Percentiles rank a stretch among this genome's conserved stretches.
Conservation (phyloP, 139 green algal genomes). For the Chlamydomonas asymmetrica region DNA sequence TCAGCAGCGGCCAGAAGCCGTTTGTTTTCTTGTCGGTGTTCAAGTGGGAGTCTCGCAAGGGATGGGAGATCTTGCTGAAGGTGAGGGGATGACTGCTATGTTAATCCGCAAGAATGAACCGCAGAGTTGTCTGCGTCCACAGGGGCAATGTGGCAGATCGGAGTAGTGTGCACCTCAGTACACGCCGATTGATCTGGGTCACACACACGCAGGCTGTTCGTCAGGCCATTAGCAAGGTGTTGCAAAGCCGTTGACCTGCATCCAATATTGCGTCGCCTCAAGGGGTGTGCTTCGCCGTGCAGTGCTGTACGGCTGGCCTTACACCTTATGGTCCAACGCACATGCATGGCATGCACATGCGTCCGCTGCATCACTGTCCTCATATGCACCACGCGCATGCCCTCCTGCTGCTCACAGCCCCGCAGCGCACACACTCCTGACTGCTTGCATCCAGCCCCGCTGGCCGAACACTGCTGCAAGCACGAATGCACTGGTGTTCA, state of each 20-base stretch:
- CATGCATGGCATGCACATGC: too few relatives aligned
- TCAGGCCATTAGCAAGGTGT: not conserved
- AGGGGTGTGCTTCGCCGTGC: slow-evolving; percentile 15
- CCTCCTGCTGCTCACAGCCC: too few relatives aligned
- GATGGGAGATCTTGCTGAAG: slow-evolving; percentile 34
- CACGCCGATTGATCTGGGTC: not conserved
- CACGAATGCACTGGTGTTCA: not conserved
- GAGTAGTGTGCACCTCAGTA: too few relatives aligned
- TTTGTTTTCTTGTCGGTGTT: slow-evolving; percentile 46
- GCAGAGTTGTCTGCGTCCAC: too few relatives aligned
- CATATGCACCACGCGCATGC: too few relatives aligned
- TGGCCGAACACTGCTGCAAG: not conserved
- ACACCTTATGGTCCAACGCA: not conserved
- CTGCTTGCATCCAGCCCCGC: too few relatives aligned
- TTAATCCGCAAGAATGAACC: too few relatives aligned
- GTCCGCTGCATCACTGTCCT: too few relatives aligned
- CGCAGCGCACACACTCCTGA: too few relatives aligned
- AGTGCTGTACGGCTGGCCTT: not conserved
- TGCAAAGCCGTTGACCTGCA: not conserved
- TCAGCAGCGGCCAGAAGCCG: too few relatives aligned
- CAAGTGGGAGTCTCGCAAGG: slow-evolving; percentile 44
- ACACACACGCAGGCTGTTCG: not conserved
- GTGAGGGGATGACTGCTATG: too few relatives aligned
- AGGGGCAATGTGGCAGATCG: too few relatives aligned
- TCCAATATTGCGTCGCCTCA: slow-evolving; percentile 21